These are phyloP conservation scores for Picea sitchensis DNA, from an alignment of 75 land plant genomes.

Conservation along the genomic window DNA sequence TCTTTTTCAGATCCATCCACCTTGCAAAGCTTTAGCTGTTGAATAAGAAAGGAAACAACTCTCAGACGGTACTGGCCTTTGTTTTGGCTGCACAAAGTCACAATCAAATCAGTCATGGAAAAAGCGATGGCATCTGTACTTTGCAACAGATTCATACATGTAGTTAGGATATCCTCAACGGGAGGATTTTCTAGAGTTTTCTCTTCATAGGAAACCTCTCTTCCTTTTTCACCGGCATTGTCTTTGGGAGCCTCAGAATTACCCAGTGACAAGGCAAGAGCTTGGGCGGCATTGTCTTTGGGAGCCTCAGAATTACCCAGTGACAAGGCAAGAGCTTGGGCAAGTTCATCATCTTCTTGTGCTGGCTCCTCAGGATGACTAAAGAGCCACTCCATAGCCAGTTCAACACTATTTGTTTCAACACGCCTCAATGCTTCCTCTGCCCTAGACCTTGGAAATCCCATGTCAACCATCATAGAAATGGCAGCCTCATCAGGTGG, in stretches of 20 bases:
- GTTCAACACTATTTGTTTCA: slow-evolving; percentile 87
- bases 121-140: slow-evolving; percentile 72
- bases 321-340: slow-evolving; percentile 92
- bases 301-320: slow-evolving; percentile 64
- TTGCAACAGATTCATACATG: slow-evolving; percentile 69
- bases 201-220: slow-evolving; percentile 45
- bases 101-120: slow-evolving; percentile 80
- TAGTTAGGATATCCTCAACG: slow-evolving; percentile 74
- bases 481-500: slow-evolving; percentile 91
- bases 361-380: slow-evolving; percentile 83
- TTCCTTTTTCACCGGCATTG: slow-evolving; percentile 37
- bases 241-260: slow-evolving; percentile 57
- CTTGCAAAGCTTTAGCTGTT: slow-evolving; percentile 63
- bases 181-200: slow-evolving; percentile 52
- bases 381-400: slow-evolving; percentile 98
- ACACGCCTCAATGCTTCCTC: slow-evolving; percentile 90
- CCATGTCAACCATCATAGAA: slow-evolving; percentile 93
- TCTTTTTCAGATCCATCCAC: slow-evolving; percentile 51
- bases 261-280: slow-evolving; percentile 92
- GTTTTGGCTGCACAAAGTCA: slow-evolving; percentile 74
- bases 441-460: slow-evolving; percentile 84
- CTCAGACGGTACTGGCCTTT: slow-evolving; percentile 77
- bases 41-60: slow-evolving; percentile 61
- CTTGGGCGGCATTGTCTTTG: slow-evolving; percentile 72
- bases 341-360: slow-evolving; percentile 96